phyloP scores from a whole-genome alignment of 192 early-diverging fungal species.

The Phycomyces nitens region DNA sequence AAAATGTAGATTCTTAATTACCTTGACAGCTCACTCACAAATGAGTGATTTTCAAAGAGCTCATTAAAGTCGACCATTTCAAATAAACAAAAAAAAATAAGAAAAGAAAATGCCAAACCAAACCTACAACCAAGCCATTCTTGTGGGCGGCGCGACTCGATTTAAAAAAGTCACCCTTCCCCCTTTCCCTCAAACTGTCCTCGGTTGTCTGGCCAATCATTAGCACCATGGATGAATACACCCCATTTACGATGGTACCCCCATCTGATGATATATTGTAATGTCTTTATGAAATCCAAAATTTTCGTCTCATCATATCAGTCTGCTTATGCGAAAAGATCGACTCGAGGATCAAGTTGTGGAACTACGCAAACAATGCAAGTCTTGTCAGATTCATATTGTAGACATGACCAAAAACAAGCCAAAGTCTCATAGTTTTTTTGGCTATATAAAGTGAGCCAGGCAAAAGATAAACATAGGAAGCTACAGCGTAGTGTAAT shows the following conservation, averaged over 20 bases:
- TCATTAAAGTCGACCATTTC: neutral
- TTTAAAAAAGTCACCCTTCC: neutral
- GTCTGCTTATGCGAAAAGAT: neutral
- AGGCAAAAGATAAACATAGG: conserved; percentile 1
- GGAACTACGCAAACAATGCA: neutral
- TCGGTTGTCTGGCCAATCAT: neutral
- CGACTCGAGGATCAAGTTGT: neutral
- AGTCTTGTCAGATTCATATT: neutral
- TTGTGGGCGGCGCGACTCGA: neutral
- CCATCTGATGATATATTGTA: neutral
- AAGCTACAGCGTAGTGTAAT: neutral
- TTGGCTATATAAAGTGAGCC: neutral
- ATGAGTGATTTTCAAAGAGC: neutral
- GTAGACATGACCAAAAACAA: too few relatives aligned
- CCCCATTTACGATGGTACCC: neutral
- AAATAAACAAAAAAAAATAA: conserved; percentile 1
- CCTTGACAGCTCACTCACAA: neutral
- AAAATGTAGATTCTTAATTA: neutral
- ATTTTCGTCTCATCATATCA: neutral
- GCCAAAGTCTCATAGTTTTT: too few relatives aligned
- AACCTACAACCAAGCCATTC: too few relatives aligned
- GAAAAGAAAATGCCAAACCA: neutral
- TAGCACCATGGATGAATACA: neutral
- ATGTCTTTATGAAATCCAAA: neutral
- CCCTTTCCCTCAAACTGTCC: neutral